Conservation (phyloP, 208 protist genomes). For the Acanthamoeba royreba region DNA sequence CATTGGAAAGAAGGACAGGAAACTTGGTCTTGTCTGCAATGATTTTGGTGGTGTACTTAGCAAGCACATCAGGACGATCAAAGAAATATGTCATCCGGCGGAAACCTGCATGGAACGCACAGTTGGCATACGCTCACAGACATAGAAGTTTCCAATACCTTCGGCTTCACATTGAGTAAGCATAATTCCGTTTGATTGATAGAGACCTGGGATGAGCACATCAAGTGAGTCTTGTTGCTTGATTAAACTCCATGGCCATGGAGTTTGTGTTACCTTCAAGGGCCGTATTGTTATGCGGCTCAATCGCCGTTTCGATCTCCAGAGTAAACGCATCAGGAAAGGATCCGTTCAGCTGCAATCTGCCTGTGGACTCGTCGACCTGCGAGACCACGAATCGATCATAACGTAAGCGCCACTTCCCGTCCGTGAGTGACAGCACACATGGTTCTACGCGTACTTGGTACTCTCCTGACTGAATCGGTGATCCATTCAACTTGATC, state of each 20-base stretch:
- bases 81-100: slow-evolving; percentile 57
- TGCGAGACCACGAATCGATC: too few relatives aligned
- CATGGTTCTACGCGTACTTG: neutral
- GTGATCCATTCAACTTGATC: neutral
- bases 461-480: neutral
- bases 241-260: neutral
- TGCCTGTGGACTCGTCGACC: neutral
- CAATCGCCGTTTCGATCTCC: neutral
- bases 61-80: slow-evolving; percentile 56
- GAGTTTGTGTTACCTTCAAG: neutral
- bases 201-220: neutral
- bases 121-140: too few relatives aligned
- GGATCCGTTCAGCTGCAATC: neutral
- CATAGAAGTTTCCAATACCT: neutral
- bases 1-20: slow-evolving; percentile 52
- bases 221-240: neutral
- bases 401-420: too few relatives aligned
- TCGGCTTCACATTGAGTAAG: slow-evolving; percentile 62
- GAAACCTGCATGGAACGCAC: slow-evolving; percentile 25
- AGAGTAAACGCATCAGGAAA: neutral
- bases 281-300: neutral
- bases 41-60: slow-evolving; percentile 52
- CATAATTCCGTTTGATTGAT: neutral
- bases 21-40: slow-evolving; percentile 25
- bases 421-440: neutral